These are phyloP conservation scores for Xylaria polymorpha DNA, from an alignment of 2,329 filamentous ascomycete genomes.

Conservation along the genomic window DNA sequence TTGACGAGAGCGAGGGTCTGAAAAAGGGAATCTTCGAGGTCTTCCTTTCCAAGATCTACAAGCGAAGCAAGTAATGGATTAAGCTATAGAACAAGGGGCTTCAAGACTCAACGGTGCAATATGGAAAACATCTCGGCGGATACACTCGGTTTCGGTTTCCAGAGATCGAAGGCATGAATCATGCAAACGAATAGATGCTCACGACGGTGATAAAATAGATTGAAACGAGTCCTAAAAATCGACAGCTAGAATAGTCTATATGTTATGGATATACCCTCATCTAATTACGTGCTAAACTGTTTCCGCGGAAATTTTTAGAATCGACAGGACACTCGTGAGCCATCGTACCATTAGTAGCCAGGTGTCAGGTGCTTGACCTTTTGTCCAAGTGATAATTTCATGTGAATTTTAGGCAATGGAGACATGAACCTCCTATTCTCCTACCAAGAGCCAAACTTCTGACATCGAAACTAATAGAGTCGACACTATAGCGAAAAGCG, in stretches of 20 bases:
- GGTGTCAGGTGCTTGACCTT: neutral
- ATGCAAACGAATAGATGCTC: slow-evolving; percentile 20
- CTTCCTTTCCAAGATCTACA: slow-evolving; percentile 97
- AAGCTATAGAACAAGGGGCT: neutral
- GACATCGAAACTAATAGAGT: neutral
- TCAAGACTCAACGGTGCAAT: slow-evolving; percentile 3
- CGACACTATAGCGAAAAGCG: neutral
- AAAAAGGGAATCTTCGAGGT: slow-evolving; percentile 91
- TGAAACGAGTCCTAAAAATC: slow-evolving; percentile 10
- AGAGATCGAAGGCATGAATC: slow-evolving; percentile 1
- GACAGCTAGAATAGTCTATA: slow-evolving; percentile 21
- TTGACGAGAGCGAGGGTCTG: slow-evolving; percentile 88
- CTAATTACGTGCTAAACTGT: neutral
- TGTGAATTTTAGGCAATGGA: neutral
- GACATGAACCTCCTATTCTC: neutral
- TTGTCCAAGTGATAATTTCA: neutral
- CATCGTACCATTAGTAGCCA: neutral
- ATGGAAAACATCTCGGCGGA: neutral
- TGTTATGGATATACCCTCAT: slow-evolving; percentile 30
- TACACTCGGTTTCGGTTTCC: neutral
- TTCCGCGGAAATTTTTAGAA: neutral
- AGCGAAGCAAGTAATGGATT: slow-evolving; percentile 83
- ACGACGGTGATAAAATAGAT: slow-evolving; percentile 22
- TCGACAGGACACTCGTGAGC: neutral
- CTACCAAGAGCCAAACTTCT: neutral